A percentile compares a stretch with the other conserved stretches of the same genome.
These are phyloP conservation scores for Choanephora cucurbitarum DNA, from an alignment of 371 early-diverging fungal species.

Conservation along the genomic window DNA sequence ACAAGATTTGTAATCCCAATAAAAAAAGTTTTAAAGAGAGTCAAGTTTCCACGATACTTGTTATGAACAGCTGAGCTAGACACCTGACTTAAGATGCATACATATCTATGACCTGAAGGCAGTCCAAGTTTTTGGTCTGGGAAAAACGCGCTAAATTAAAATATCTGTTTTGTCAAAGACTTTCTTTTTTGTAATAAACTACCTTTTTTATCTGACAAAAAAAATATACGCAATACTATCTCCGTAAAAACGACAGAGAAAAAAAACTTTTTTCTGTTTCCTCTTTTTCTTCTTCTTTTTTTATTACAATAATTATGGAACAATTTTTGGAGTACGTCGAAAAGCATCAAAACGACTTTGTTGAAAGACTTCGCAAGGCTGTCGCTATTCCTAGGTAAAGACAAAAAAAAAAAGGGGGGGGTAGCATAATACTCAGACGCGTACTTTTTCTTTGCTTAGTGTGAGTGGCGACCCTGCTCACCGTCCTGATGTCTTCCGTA, in stretches of 20 bases:
- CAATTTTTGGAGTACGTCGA: constrained; percentile 79
- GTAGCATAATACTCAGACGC: not conserved
- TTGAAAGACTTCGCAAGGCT: constrained; percentile 85
- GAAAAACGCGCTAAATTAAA: no score
- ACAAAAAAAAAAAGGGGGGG: constrained; percentile 7
- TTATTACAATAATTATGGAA: constrained; percentile 21
- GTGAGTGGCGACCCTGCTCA: constrained; percentile 77
- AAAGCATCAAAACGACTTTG: constrained; percentile 75
- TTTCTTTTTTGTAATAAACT: no score
- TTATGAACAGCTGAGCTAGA: no score
- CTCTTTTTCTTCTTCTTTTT: constrained; percentile 18
- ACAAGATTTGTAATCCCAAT: no score
- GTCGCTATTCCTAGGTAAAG: constrained; percentile 91
- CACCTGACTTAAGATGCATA: no score
- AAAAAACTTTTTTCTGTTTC: constrained; percentile 4
- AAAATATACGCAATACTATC: no score
- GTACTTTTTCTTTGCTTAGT: constrained; percentile 42
- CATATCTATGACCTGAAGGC: no score
- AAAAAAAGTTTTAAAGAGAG: no score
- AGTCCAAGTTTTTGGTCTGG: no score
- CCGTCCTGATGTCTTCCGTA: constrained; percentile 87
- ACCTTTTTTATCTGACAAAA: no score
- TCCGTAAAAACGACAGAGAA: not conserved
- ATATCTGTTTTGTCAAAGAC: no score
- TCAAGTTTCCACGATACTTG: no score